Percentiles rank a stretch among this genome's conserved stretches.
phyloP scores from a whole-genome alignment of 1,284 basidiomycete genomes.

The Naganishia liquefaciens region DNA sequence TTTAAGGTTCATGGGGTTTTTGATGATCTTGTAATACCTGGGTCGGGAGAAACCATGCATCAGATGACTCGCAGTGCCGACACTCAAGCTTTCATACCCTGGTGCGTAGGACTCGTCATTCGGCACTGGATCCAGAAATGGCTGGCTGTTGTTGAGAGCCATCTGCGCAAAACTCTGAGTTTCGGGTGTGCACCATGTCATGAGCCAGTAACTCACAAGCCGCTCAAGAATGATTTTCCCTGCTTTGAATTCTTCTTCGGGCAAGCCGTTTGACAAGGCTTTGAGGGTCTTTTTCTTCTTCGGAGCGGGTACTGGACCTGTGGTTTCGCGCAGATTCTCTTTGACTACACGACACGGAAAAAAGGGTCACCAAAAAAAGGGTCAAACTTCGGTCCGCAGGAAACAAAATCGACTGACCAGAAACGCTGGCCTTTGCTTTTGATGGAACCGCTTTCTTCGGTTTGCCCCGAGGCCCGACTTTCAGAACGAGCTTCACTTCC shows the following conservation, averaged over 20 bases:
- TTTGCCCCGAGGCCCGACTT: slow-evolving; percentile 16
- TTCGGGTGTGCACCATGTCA: not conserved
- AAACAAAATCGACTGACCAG: slow-evolving; percentile 7
- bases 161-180: slow-evolving; percentile 2
- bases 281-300: slow-evolving; percentile 27
- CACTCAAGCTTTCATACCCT: slow-evolving; percentile 34
- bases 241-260: slow-evolving; percentile 32
- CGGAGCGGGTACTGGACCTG: not conserved
- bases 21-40: slow-evolving; percentile 88
- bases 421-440: slow-evolving; percentile 3
- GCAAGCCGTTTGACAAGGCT: slow-evolving; percentile 22
- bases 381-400: not conserved
- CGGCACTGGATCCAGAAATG: slow-evolving; percentile 25
- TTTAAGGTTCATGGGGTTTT: slow-evolving; percentile 90
- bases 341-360: slow-evolving; percentile 9
- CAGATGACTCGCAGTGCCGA: slow-evolving; percentile 60
- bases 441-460: slow-evolving; percentile 6
- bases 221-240: slow-evolving; percentile 31
- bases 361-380: too few species aligned
- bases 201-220: slow-evolving; percentile 17
- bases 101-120: slow-evolving; percentile 34
- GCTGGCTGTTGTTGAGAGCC: slow-evolving; percentile 13
- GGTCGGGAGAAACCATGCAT: slow-evolving; percentile 70
- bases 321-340: slow-evolving; percentile 10
- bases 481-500: slow-evolving; percentile 28